Percentiles rank a stretch among this genome's conserved stretches.
Conservation (phyloP, 352 stramenopile genomes). For the Phytophthora multivora region DNA sequence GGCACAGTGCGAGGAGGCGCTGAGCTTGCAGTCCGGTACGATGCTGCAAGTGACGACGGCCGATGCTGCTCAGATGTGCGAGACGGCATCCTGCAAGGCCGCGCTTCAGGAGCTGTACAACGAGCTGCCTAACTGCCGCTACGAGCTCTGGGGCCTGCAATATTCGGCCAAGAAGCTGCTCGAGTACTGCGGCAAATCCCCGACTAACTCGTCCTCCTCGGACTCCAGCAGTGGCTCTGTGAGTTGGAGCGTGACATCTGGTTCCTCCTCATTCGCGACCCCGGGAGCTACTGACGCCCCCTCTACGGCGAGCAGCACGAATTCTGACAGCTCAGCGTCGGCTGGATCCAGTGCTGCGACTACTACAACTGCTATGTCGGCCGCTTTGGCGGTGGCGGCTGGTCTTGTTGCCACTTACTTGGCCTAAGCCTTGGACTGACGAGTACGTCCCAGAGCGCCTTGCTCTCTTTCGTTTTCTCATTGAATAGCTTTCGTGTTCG, state of each 20-base stretch:
- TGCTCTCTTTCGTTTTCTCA: conserved; percentile 14
- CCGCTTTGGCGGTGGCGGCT: conserved; percentile 26
- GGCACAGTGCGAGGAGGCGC: conserved; percentile 48
- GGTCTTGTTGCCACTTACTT: conserved; percentile 37
- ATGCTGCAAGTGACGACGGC: conserved; percentile 53
- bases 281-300: conserved; percentile 42
- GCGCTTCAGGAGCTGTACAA: conserved; percentile 70
- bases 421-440: conserved; percentile 20
- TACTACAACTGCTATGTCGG: conserved; percentile 12
- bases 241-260: conserved; percentile 30
- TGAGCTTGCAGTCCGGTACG: conserved; percentile 32
- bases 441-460: background rate
- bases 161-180: conserved; percentile 47
- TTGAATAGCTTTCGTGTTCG: conserved; percentile 10
- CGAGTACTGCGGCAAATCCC: conserved; percentile 53
- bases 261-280: conserved; percentile 40
- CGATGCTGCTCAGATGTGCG: conserved; percentile 49
- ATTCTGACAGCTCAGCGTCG: conserved; percentile 21
- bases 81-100: conserved; percentile 44
- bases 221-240: conserved; percentile 19
- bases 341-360: conserved; percentile 21
- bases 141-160: conserved; percentile 55
- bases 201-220: conserved; percentile 34
- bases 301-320: conserved; percentile 24
- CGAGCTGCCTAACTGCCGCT: conserved; percentile 62